Evolutionary conservation across 2,329 filamentous ascomycete genomes (phyloP), one percentile per base, ranked within the genome.

Genomic region (Fusarium irregulare): DNA sequence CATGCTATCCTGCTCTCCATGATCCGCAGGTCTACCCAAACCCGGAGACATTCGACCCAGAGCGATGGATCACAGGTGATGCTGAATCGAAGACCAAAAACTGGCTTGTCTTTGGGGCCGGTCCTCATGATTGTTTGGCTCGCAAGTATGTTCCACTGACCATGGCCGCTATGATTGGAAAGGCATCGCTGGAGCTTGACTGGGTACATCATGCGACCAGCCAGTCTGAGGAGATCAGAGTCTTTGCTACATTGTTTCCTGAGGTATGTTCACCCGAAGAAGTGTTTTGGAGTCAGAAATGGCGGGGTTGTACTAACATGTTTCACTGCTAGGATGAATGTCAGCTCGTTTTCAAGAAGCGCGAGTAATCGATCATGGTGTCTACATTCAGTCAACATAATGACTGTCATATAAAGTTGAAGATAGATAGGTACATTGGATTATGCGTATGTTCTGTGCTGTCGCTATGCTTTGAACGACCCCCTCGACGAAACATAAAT

Each of bases 41-140:
- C 23, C 84, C 85, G 0, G 79, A 85, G 12, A 71, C 75, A 0
- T 86, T 86, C 32, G 79, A 87, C 41, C 85, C 85, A 0, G 84
- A 87, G 4, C 79, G 85, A 23, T 87, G 85, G 84, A 84, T 87
- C 30, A 78, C 83, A 0, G 85, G 85, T 0, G 82, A 86, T 56
- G 84, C 85, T 3, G 83, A 82, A 66, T 76, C 78, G 11, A 83
- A 86, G 73, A 84, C 80, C 0, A 86, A 84, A 71, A 87, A 87
- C 55, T 87, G 84, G 84, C 78, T 87, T 3, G 85, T 87, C 0
- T 87, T 87, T 68, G 85, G 85, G 3, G 78, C 84, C 0, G 85
- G 85, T 0, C 71, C 85, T 0, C 85, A 87, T 64, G 82, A 86
- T 25, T 87, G 85, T 61, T 77, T 87, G 2, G 85, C 84, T 1